Percentiles rank a stretch among this genome's conserved stretches.
These are phyloP conservation scores for Trichoderma sp. DNA, from an alignment of 2,329 filamentous ascomycete genomes.

Conservation along the genomic window DNA sequence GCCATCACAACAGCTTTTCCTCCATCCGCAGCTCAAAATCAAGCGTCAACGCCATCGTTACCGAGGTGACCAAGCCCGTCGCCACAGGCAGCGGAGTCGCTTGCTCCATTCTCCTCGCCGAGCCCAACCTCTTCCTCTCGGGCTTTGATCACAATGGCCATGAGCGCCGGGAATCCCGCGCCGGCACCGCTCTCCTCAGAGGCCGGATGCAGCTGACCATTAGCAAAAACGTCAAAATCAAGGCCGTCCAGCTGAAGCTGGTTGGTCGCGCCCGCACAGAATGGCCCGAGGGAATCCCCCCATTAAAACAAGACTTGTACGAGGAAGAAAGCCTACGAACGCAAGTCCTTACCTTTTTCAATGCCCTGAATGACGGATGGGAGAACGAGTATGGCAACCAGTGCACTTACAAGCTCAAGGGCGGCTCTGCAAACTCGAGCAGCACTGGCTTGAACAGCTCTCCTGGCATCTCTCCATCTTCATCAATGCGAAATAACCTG, in stretches of 20 bases:
- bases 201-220: slow-evolving; percentile 82
- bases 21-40: slow-evolving; percentile 55
- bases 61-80: slow-evolving; percentile 70
- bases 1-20: slow-evolving; percentile 55
- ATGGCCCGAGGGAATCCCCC: slow-evolving; percentile 96
- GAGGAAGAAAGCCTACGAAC: slow-evolving; percentile 86
- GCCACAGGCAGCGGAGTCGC: slow-evolving; percentile 75
- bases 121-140: slow-evolving; percentile 78
- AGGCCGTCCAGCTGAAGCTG: slow-evolving; percentile 85
- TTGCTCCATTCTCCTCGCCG: slow-evolving; percentile 74
- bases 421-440: slow-evolving; percentile 42
- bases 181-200: slow-evolving; percentile 83
- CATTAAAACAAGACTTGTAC: slow-evolving; percentile 78
- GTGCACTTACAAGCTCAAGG: slow-evolving; percentile 59
- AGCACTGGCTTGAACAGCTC: slow-evolving; percentile 39
- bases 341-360: slow-evolving; percentile 91
- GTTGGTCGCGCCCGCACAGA: slow-evolving; percentile 84
- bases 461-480: slow-evolving; percentile 31
- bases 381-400: slow-evolving; percentile 66
- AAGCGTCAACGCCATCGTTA: slow-evolving; percentile 54
- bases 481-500: slow-evolving; percentile 37
- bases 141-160: slow-evolving; percentile 76
- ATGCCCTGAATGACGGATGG: slow-evolving; percentile 67
- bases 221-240: slow-evolving; percentile 89
- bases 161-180: slow-evolving; percentile 51